Evolutionary conservation across 2,329 filamentous ascomycete species (phyloP).

Genomic region (Colletotrichum brevisporum): DNA sequence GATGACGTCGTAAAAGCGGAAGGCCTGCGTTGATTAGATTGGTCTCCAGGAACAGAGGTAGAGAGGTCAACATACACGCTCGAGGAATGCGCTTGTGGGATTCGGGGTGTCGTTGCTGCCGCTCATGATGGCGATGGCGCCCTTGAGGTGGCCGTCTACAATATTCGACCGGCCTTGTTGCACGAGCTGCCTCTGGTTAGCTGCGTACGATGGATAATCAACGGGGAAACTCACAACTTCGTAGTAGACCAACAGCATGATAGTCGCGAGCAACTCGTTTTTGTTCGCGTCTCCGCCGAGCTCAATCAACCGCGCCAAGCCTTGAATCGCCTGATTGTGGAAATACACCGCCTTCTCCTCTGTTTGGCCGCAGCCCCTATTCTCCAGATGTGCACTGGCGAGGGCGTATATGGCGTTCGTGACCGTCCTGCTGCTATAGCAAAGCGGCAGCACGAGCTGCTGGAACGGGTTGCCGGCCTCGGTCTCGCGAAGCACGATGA

Average conservation of each 20-base stretch:
- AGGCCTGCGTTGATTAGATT: constrained; percentile 61
- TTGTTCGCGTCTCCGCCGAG: constrained; percentile 62
- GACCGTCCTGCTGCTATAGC: constrained; percentile 69
- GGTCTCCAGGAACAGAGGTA: background rate
- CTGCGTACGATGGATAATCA: no score
- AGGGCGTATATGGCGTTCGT: constrained; percentile 90
- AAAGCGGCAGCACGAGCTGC: constrained; percentile 73
- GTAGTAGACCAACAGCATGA: constrained; percentile 74
- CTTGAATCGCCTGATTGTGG: constrained; percentile 72
- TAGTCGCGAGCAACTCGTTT: constrained; percentile 72
- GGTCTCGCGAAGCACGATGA: constrained; percentile 73
- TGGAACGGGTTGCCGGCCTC: constrained; percentile 75
- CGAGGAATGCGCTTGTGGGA: constrained; percentile 70
- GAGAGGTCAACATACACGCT: constrained; percentile 60
- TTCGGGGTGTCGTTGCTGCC: constrained; percentile 60
- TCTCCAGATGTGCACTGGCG: constrained; percentile 86
- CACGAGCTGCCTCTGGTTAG: constrained; percentile 64
- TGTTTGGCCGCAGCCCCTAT: constrained; percentile 59
- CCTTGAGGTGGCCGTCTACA: constrained; percentile 72
- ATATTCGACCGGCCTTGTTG: constrained; percentile 72
- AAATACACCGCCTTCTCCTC: constrained; percentile 71
- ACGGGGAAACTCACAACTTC: constrained; percentile 66
- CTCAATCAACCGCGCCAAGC: constrained; percentile 70
- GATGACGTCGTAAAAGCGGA: constrained; percentile 77
- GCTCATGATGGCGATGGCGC: constrained; percentile 73